Conservation (phyloP, 1,139 yeast species). For the Pichia sp. region DNA sequence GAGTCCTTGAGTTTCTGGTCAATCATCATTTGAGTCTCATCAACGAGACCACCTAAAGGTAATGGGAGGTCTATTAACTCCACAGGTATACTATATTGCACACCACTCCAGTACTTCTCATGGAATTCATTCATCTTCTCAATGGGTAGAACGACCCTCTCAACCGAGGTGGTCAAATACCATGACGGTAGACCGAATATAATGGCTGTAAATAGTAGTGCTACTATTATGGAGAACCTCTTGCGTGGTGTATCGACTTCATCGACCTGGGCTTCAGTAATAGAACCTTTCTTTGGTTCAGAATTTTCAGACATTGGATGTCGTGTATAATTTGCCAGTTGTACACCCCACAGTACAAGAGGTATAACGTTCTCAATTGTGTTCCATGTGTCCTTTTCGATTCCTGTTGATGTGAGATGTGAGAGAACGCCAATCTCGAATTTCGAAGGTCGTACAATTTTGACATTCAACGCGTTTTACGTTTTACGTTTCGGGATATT, state of each 20-base stretch:
- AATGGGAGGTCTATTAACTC: conserved; percentile 32
- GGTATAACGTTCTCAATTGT: too few relatives aligned
- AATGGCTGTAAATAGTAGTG: conserved; percentile 31
- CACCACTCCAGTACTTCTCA: conserved; percentile 9
- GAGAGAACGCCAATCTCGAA: too few relatives aligned
- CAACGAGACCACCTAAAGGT: conserved; percentile 26
- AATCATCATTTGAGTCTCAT: conserved; percentile 30
- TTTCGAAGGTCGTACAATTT: too few relatives aligned
- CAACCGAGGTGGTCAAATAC: conserved; percentile 60
- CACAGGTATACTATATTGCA: conserved; percentile 47
- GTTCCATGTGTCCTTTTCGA: too few relatives aligned
- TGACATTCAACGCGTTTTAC: too few relatives aligned
- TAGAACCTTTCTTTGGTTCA: not conserved
- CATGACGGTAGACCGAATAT: conserved; percentile 73
- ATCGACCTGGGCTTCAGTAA: not conserved
- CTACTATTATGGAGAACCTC: conserved; percentile 16
- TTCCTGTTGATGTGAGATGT: too few relatives aligned
- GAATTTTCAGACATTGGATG: too few relatives aligned
- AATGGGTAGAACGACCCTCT: conserved; percentile 68
- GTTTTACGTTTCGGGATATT: too few relatives aligned
- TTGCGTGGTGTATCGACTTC: conserved; percentile 2
- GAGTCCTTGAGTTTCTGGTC: conserved; percentile 18
- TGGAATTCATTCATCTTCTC: conserved; percentile 41
- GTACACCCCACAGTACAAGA: too few relatives aligned
- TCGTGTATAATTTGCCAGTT: too few relatives aligned